Percentiles rank a stretch among this genome's conserved stretches.
phyloP scores from a whole-genome alignment of 331 rosid genomes.

The Prunus yedoensis region DNA sequence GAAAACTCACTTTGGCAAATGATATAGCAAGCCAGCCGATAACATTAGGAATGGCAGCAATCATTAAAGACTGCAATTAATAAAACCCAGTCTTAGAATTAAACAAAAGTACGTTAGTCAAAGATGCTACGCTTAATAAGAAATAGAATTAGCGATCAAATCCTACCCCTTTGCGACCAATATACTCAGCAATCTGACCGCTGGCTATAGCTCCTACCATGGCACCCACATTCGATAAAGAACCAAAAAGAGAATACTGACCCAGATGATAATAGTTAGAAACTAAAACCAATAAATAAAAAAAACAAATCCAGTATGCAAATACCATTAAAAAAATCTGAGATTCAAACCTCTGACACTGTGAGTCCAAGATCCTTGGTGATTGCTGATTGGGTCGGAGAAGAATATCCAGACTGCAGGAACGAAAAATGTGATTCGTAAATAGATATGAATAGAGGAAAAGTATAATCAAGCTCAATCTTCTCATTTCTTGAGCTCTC shows the following conservation, averaged over 20 bases:
- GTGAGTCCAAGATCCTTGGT: constrained; percentile 69
- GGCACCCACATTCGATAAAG: constrained; percentile 94
- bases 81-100: not conserved
- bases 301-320: not conserved
- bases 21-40: constrained; percentile 92
- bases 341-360: constrained; percentile 64
- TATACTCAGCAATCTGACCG: constrained; percentile 90
- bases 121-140: not conserved
- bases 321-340: not conserved
- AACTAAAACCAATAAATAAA: not conserved
- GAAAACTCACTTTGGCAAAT: constrained; percentile 70
- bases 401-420: constrained; percentile 77
- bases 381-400: constrained; percentile 88
- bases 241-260: constrained; percentile 85
- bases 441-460: not conserved
- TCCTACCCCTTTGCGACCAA: constrained; percentile 97
- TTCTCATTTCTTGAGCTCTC: not conserved
- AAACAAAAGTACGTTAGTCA: not conserved
- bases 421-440: not conserved
- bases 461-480: not conserved
- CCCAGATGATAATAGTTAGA: constrained; percentile 19
- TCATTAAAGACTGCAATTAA: constrained; percentile 73
- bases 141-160: not conserved
- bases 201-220: constrained; percentile 98
- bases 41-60: constrained; percentile 90